phyloP scores from a whole-genome alignment of 768 basidiomycete species.

The Lactifluus rugatus region DNA sequence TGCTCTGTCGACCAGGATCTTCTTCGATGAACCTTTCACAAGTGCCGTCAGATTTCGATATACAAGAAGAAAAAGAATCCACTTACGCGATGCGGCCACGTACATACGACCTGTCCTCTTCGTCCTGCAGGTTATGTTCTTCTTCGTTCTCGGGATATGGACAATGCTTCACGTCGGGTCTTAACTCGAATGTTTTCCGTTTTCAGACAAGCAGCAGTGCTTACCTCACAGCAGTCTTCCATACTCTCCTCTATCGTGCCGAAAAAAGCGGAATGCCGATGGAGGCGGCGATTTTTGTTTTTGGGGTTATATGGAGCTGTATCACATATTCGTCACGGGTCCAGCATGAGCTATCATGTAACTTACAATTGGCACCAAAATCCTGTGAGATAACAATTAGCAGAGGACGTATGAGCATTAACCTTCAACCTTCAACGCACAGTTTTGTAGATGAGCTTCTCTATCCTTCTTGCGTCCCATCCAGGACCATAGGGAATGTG shows the following conservation, averaged over 20 bases:
- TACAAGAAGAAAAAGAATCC: not conserved
- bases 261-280: conserved; percentile 57
- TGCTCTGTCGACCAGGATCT: conserved; percentile 50
- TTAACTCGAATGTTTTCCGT: not conserved
- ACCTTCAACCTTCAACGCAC: conserved; percentile 25
- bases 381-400: conserved; percentile 30
- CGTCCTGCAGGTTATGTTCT: conserved; percentile 40
- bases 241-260: conserved; percentile 47
- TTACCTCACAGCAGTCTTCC: conserved; percentile 54
- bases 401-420: not conserved
- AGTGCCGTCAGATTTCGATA: not conserved
- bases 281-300: conserved; percentile 48
- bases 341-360: conserved; percentile 9
- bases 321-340: not conserved
- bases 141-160: conserved; percentile 47
- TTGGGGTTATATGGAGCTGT: conserved; percentile 53
- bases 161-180: conserved; percentile 33
- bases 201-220: not conserved
- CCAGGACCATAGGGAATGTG: conserved; percentile 56
- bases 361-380: conserved; percentile 44
- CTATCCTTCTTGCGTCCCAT: conserved; percentile 46
- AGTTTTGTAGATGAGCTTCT: conserved; percentile 48
- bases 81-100: conserved; percentile 26
- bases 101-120: conserved; percentile 46
- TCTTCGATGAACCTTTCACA: conserved; percentile 43